Evolutionary conservation across 352 stramenopile genomes (phyloP).

Genomic region (Phytophthora palmivora): DNA sequence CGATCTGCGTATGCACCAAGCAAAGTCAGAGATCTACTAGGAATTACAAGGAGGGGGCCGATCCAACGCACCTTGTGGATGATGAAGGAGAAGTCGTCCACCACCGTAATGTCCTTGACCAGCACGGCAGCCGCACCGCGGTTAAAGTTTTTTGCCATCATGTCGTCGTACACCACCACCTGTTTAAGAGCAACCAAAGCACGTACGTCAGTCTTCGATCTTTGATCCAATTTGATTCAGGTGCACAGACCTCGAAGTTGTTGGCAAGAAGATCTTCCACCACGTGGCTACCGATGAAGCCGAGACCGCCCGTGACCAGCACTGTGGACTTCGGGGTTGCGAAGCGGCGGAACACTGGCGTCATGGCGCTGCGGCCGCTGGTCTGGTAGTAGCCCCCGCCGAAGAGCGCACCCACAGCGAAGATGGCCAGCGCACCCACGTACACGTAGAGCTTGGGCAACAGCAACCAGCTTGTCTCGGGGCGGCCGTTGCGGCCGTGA

Average conservation of each 20-base stretch:
- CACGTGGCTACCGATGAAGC: constrained; percentile 89
- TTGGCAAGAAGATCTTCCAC: constrained; percentile 83
- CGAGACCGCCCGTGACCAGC: constrained; percentile 81
- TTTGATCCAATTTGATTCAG: constrained; percentile 12
- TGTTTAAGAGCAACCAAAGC: constrained; percentile 32
- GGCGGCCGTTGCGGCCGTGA: constrained; percentile 39
- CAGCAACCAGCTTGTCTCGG: constrained; percentile 76
- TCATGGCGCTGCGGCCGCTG: constrained; percentile 33
- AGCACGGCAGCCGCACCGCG: constrained; percentile 70
- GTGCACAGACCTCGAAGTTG: constrained; percentile 63
- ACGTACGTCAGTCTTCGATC: constrained; percentile 1
- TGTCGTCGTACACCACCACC: constrained; percentile 89
- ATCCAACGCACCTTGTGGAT: constrained; percentile 66
- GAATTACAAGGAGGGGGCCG: background rate
- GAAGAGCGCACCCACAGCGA: constrained; percentile 70
- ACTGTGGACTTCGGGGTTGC: constrained; percentile 55
- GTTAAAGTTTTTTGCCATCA: constrained; percentile 90
- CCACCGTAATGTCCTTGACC: constrained; percentile 86
- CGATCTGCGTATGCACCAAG: constrained; percentile 46
- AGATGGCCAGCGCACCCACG: constrained; percentile 66
- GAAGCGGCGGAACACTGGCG: constrained; percentile 39
- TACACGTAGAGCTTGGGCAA: constrained; percentile 79
- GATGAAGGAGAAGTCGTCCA: constrained; percentile 82
- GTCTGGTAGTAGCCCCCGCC: constrained; percentile 70
- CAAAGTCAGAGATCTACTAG: constrained; percentile 6